Evolutionary conservation across 345 rosid genomes (phyloP).

Genomic region (Ailanthus altissimus): DNA sequence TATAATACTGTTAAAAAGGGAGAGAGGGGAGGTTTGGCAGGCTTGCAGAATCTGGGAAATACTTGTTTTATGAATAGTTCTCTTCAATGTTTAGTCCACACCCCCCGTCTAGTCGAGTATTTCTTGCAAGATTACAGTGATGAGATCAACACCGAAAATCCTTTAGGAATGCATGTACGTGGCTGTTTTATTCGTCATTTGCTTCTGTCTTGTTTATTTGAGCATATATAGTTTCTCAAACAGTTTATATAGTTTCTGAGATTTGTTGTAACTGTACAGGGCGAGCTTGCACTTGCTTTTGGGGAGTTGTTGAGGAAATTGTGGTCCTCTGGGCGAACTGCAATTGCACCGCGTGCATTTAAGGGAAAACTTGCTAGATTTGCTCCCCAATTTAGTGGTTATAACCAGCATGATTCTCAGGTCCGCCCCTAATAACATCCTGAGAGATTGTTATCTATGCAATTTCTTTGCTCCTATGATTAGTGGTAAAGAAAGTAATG

Average conservation of each 20-base stretch:
- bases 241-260: constrained; percentile 28
- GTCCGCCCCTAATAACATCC: constrained; percentile 41
- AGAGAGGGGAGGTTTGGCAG: constrained; percentile 78
- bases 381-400: constrained; percentile 98
- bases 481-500: not conserved
- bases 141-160: constrained; percentile 82
- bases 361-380: constrained; percentile 83
- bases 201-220: constrained; percentile 8
- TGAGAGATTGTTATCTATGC: not conserved
- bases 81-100: constrained; percentile 90
- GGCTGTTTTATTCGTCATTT: constrained; percentile 22
- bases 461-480: not conserved
- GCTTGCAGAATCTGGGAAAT: constrained; percentile 92
- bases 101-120: constrained; percentile 77
- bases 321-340: constrained; percentile 71
- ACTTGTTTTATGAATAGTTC: constrained; percentile 98
- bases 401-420: constrained; percentile 98
- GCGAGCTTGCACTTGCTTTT: constrained; percentile 87
- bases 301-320: constrained; percentile 82
- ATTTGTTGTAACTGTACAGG: constrained; percentile 53
- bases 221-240: constrained; percentile 9
- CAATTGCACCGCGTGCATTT: constrained; percentile 73
- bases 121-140: constrained; percentile 75
- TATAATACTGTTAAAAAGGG: constrained; percentile 45
- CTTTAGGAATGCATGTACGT: constrained; percentile 87